phyloP scores from a whole-genome alignment of 331 rosid species.

The Phaseolus coccineus region DNA sequence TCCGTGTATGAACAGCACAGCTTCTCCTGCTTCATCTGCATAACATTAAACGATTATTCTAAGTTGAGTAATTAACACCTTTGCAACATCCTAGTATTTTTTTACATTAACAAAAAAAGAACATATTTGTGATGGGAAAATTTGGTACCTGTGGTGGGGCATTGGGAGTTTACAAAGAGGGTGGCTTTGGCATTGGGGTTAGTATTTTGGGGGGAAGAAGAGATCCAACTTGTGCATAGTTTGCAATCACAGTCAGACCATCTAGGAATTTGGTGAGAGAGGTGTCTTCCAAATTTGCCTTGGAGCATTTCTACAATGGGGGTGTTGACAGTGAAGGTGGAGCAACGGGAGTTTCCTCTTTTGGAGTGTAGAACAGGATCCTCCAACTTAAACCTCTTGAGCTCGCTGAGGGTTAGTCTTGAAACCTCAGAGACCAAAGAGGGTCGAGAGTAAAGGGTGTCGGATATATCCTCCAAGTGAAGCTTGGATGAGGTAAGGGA shows the following conservation, averaged over 20 bases:
- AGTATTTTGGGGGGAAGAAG: conserved; percentile 31
- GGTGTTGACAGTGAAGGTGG: conserved; percentile 58
- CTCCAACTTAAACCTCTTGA: conserved; percentile 49
- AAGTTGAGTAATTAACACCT: too few relatives aligned
- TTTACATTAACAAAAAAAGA: too few relatives aligned
- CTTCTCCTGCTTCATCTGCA: conserved; percentile 57
- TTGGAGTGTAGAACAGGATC: conserved; percentile 35
- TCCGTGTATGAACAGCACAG: conserved; percentile 91
- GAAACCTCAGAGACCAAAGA: conserved; percentile 74
- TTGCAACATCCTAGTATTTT: too few relatives aligned
- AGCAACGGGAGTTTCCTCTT: conserved; percentile 35
- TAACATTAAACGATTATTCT: not conserved
- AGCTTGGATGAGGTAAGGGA: conserved; percentile 63
- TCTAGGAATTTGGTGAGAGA: conserved; percentile 53
- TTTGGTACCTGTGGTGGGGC: conserved; percentile 61
- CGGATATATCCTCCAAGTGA: conserved; percentile 83
- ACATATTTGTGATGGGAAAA: not conserved
- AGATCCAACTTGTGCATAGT: conserved; percentile 70
- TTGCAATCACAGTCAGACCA: conserved; percentile 97
- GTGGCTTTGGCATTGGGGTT: conserved; percentile 37
- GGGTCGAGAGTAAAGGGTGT: conserved; percentile 84
- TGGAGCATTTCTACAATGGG: conserved; percentile 85
- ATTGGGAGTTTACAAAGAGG: conserved; percentile 70
- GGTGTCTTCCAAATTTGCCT: conserved; percentile 59
- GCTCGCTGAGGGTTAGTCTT: conserved; percentile 54